phyloP scores from a whole-genome alignment of 352 stramenopile species.

The Phytophthora ramorum region DNA sequence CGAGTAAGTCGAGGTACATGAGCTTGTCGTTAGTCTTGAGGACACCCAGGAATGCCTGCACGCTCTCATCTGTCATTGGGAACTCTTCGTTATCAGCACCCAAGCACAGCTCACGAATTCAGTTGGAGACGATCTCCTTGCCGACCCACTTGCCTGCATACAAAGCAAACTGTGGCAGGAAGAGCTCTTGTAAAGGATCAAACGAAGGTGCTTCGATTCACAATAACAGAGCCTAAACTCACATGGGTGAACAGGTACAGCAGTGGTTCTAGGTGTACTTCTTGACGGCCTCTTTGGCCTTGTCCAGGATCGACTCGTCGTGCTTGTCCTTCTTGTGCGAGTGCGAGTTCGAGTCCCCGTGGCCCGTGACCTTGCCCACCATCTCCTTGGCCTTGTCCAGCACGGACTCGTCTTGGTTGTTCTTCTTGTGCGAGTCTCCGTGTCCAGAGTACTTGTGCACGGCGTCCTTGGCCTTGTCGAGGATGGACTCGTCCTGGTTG shows the following conservation, averaged over 20 bases:
- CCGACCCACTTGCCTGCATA: no score
- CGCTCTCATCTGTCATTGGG: constrained; percentile 27
- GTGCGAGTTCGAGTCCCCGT: constrained; percentile 23
- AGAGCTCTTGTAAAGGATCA: not conserved
- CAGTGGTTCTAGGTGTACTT: constrained; percentile 27
- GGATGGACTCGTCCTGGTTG: constrained; percentile 26
- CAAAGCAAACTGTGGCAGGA: no score
- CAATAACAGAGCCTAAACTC: not conserved
- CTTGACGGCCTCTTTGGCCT: constrained; percentile 27
- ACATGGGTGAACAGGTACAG: not conserved
- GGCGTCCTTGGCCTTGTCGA: constrained; percentile 27
- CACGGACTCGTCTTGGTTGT: constrained; percentile 19
- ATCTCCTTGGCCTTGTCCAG: constrained; percentile 34
- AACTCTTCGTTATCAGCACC: constrained; percentile 33
- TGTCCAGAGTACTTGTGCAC: constrained; percentile 13
- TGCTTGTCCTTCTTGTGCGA: constrained; percentile 17
- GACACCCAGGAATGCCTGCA: constrained; percentile 24
- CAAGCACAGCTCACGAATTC: constrained; percentile 37
- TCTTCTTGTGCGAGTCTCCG: constrained; percentile 6
- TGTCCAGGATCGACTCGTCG: constrained; percentile 34
- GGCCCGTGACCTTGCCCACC: constrained; percentile 28
- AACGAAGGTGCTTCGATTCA: not conserved
- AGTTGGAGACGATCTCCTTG: not conserved
- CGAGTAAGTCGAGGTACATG: constrained; percentile 33
- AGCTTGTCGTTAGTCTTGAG: constrained; percentile 40